Percentiles rank a stretch among this genome's conserved stretches.
phyloP scores from a whole-genome alignment of 495 filamentous ascomycete genomes.

The Geoglossum glabrum region DNA sequence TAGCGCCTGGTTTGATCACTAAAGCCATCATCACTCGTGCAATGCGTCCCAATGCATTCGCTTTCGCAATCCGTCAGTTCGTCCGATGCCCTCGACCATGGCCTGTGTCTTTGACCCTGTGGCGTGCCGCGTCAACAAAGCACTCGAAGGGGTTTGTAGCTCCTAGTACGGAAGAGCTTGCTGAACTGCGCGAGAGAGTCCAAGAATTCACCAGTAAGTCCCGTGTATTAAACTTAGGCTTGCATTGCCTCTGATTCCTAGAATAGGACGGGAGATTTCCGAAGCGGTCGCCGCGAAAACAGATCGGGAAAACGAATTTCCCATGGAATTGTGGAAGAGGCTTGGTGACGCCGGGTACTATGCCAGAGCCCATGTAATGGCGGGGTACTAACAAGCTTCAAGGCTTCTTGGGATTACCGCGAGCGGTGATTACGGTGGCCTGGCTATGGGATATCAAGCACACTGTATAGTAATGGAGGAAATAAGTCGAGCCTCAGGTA shows the following conservation, averaged over 20 bases:
- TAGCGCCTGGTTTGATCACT: background rate
- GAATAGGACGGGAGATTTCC: conserved; percentile 46
- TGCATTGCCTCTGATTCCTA: background rate
- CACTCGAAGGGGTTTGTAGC: conserved; percentile 69
- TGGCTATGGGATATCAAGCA: conserved; percentile 90
- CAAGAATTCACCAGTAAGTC: conserved; percentile 64
- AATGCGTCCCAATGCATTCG: background rate
- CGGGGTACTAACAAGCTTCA: background rate
- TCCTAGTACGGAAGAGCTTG: conserved; percentile 53
- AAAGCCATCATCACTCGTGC: background rate
- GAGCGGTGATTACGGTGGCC: conserved; percentile 79
- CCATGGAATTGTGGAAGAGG: conserved; percentile 80
- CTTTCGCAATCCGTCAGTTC: conserved; percentile 4
- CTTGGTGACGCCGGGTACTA: conserved; percentile 51
- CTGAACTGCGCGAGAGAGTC: conserved; percentile 72
- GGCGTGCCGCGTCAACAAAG: conserved; percentile 43
- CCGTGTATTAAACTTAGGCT: background rate
- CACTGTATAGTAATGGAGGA: conserved; percentile 96
- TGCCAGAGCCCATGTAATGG: background rate
- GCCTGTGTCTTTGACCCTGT: conserved; percentile 16
- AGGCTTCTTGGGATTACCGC: conserved; percentile 84
- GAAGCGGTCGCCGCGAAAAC: conserved; percentile 63
- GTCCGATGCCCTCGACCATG: conserved; percentile 6
- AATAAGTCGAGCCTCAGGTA: conserved; percentile 44
- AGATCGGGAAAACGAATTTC: conserved; percentile 76